Percentiles rank a stretch among this genome's conserved stretches.
These are phyloP conservation scores for Dichotomocladium elegans DNA, from an alignment of 371 early-diverging fungal species.

Conservation along the genomic window DNA sequence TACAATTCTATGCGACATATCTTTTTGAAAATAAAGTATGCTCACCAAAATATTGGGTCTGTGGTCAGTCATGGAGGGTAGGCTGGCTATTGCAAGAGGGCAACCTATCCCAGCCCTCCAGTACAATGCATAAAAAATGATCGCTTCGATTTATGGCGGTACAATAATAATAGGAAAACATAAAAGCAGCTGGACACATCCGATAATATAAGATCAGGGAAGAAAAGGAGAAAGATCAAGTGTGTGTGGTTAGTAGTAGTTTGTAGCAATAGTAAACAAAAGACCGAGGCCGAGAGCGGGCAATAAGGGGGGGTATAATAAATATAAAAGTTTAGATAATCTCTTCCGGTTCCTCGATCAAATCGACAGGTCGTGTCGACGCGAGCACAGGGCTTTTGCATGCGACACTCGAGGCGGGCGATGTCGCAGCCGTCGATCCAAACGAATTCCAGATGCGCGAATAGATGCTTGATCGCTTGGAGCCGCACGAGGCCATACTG, in stretches of 20 bases:
- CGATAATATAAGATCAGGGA: neutral
- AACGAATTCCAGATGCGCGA: constrained; percentile 35
- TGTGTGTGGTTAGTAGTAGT: neutral
- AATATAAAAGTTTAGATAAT: neutral
- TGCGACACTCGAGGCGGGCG: constrained; percentile 8
- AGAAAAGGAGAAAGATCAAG: neutral
- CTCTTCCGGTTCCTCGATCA: constrained; percentile 8
- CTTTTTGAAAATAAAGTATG: too few species aligned
- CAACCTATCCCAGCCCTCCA: neutral
- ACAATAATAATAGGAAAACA: neutral
- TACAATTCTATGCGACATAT: too few species aligned
- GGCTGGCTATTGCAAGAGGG: constrained; percentile 36
- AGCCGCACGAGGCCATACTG: constrained; percentile 25
- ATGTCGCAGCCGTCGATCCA: constrained; percentile 6
- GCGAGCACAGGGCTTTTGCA: constrained; percentile 2
- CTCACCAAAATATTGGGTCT: constrained; percentile 46
- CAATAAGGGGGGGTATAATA: neutral
- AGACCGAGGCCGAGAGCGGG: too few species aligned
- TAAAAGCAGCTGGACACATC: neutral
- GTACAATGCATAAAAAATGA: neutral
- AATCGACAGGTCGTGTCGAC: constrained; percentile 1
- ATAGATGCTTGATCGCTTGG: constrained; percentile 42
- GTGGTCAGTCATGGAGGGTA: constrained; percentile 45
- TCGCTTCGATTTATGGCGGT: neutral
- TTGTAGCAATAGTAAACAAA: too few species aligned